Base-by-base conservation (phyloP, 2,329 filamentous ascomycete species). In the Pyrenophora graminea region DNA sequence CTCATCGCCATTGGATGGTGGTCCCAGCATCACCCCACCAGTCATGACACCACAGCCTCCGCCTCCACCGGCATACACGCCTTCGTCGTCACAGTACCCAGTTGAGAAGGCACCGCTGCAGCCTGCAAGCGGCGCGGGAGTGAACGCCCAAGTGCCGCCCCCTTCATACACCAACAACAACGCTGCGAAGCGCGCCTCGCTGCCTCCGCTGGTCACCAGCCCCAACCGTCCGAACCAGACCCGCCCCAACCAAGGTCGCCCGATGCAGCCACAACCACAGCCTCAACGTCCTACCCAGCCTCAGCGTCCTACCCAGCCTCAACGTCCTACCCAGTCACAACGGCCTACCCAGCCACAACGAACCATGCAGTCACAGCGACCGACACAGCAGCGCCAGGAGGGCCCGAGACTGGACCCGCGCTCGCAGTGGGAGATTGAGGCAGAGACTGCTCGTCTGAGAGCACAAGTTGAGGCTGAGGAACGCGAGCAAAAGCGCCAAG, bases 361-460 rank as follows among this genome's bases (percentile, higher is more conserved):
- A 3, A 23, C 51, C 31, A 13, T 36, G 38, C 55, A 51, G 23
- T 40, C 49, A 25, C 48, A 41, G 33, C 56, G 56, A 27, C 50
- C 46, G 31, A 41, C 27, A 48, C 53, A 51, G 38, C 57, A 57
- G 13, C 51, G 48, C 2, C 51, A 51, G n/a, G 40, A 40, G 23
- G 45, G 41, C 10, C 45, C 69, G 1, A 75, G 39, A 8, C 47
- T 70, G 8, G 81, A 84, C 54, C 78, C 81, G 2, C 78, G 79
- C 23, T 70, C 68, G 17, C 79, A 82, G 67, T 82, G 77, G 80
- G 76, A 80, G 60, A 73, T 80, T 53, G 77, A 81, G 50, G 73
- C 74, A 51, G 78, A 82, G 61, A 80, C 77, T 9, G 76, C 73
- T 43, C 77, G 76, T 1, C 64, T 80, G 10, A 75, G 74, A 53